A percentile compares a stretch with the other conserved stretches of the same genome.
Conservation (phyloP, 768 basidiomycete species). For the Mycena metata region DNA sequence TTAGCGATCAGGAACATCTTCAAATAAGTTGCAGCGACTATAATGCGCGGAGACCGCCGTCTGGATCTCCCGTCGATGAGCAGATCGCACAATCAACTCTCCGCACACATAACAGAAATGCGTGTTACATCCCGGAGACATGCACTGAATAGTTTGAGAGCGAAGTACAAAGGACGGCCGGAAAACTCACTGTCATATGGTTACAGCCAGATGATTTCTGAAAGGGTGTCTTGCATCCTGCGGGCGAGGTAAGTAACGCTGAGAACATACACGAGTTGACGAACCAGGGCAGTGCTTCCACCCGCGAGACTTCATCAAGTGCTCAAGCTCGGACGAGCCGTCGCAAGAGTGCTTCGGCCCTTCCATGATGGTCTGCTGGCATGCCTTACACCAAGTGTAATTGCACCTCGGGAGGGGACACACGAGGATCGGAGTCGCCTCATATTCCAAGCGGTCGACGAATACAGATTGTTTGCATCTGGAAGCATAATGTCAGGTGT, state of each 20-base stretch:
- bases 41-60: slow-evolving; percentile 50
- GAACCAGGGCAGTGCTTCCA: slow-evolving; percentile 78
- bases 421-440: no score
- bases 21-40: slow-evolving; percentile 51
- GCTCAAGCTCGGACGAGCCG: no score
- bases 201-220: slow-evolving; percentile 68
- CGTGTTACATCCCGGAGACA: slow-evolving; percentile 69
- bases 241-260: not conserved
- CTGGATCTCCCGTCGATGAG: slow-evolving; percentile 47
- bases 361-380: no score
- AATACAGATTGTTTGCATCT: no score
- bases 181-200: no score
- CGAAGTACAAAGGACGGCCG: not conserved
- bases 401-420: no score
- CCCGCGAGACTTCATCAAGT: no score
- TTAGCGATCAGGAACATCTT: slow-evolving; percentile 40
- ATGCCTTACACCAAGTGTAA: no score
- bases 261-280: not conserved
- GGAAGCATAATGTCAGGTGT: no score
- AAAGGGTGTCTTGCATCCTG: slow-evolving; percentile 65
- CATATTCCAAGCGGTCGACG: no score
- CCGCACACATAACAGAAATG: slow-evolving; percentile 72
- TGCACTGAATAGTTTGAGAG: slow-evolving; percentile 55
- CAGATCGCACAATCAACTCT: slow-evolving; percentile 57
- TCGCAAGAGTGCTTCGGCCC: no score